Evolutionary conservation across 768 basidiomycete genomes (phyloP), one percentile per base, ranked within the genome.

Genomic region (Panaeolus cyanescens): DNA sequence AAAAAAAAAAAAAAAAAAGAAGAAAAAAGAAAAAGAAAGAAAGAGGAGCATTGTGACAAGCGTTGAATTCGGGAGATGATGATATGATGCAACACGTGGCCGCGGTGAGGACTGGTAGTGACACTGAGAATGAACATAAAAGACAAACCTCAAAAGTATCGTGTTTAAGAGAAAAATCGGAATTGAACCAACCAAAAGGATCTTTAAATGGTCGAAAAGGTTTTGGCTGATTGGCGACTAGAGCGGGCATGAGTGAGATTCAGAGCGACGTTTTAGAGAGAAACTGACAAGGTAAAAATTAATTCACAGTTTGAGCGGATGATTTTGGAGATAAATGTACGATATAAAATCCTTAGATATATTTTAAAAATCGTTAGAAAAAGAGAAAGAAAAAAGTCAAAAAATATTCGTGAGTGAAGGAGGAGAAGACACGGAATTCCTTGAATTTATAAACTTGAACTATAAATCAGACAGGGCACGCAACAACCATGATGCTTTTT

Each of bases 171-270:
- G 77, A 67, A 70, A 84, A 81, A 74, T 78, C 77, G 67, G 79
- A 69, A 63, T 77, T 74, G 65, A 81, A 76, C 88, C 86, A 86
- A 74, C 74, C 71, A 72, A 79, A 72, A 50, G 76, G 73, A 68
- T 80, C 78, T 65, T 70, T 68, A 67, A 69, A 60, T 67, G 74
- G 64, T 66, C 65, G 67, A 71, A 70, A 70, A 59, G 45, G 22
- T 28, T 28, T 50, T 31, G 40, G 40, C 20, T 32, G 33, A 31
- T 59, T 33, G 20, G 37, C 25, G 32, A 34, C 58, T 59, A 59
- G 13, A 63, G 22, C 25, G n/a, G n/a, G n/a, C 54, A 54, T 60
- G 32, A 59, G 32, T 30, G 55, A 57, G 64, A 55, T 15, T 40
- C 15, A 50, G 34, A 54, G 13, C 33, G 22, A 59, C 34, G n/a